Evolutionary conservation across 352 stramenopile genomes (phyloP), one percentile per base, ranked within the genome.

Genomic region (Paralagenidium karlingii): DNA sequence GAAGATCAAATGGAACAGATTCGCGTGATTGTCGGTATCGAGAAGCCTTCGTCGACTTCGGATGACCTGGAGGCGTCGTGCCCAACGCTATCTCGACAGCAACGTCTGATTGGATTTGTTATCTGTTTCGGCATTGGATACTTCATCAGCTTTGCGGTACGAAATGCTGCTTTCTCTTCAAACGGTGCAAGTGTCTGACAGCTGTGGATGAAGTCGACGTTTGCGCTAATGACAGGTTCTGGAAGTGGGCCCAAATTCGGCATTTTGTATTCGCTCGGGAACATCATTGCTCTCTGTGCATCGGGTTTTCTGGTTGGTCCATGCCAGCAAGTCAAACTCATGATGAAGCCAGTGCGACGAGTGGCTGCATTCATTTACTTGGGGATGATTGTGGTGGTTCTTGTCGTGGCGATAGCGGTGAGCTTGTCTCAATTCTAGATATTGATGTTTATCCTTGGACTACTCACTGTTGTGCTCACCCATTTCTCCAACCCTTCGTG

Each of bases 261-360:
- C 21, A 63, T 91, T 51, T 81, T 61, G 16, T 88, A 91, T 56
- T 83, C 57, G 48, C 38, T 91, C 20, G 78, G 78, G 28, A 88
- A 86, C 50, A 55, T 91, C 46, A 81, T 91, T 34, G 71, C 78
- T 20, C 64, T 91, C 24, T 88, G 74, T 53, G 71, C 68, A 0
- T 91, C 78, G 4, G 78, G 74, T 0, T 91, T 91, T 38, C 63
- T 91, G 0, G 78, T 86, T 3, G 78, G 78, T 4, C 78, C 74
- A 0, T 69, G 51, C 55, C 71, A 88, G 62, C 78, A 91, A 38
- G 43, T 80, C 41, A 88, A 88, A 53, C 70, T 86, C 44, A 91
- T 91, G 78, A 81, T 87, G 51, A 87, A 88, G 46, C 78, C 78
- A 18, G 59, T 87, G 38, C 71, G 78, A 0, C 65, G 78, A 18